Evolutionary conservation across 495 filamentous ascomycete species (phyloP), one percentile per base, ranked within the genome.

Genomic region (Tuber indicum): DNA sequence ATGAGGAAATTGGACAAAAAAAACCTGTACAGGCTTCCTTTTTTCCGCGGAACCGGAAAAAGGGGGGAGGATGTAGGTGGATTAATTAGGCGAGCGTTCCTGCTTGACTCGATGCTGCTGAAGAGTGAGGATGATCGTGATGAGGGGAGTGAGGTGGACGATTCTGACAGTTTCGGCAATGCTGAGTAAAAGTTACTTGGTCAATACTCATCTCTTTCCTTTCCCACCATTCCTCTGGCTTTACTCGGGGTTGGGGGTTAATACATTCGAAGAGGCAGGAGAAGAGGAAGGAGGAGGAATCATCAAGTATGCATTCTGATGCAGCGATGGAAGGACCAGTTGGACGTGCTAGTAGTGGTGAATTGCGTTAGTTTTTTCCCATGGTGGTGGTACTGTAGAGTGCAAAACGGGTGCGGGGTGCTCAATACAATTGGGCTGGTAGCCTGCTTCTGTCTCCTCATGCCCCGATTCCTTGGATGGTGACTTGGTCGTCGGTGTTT

Each of bases 181-280:
- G 58, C 58, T 66, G 36, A 26, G 10, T 58, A 58, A 66, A 66
- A 36, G 58, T 36, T 19, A 66, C 58, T 66, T 66, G 3, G 32
- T 66, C 6, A 66, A 36, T 66, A 66, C 58, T 32, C 36, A 66
- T 32, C 14, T 66, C 58, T 66, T 66, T 14, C 58, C 58, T 10
- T 66, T 36, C 26, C 14, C 26, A 66, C 14, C 26, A 66, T 36
- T 36, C 14, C 26, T 17, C 14, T n/a, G 26, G 58, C 14, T 36
- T 66, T 66, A 66, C 58, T 66, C 58, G 58, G 58, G 58, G 58
- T 66, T 66, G 58, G 32, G 58, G 58, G 6, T 66, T 17, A 36
- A 17, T 66, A 66, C 58, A 32, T 66, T 66, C 26, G 26, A 19
- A 32, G 58, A 17, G 36, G 52, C 9, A 32, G 52, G 14, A 10